Evolutionary conservation across 305 asterid genomes (phyloP).

Genomic region (Fraxinus latifolia): DNA sequence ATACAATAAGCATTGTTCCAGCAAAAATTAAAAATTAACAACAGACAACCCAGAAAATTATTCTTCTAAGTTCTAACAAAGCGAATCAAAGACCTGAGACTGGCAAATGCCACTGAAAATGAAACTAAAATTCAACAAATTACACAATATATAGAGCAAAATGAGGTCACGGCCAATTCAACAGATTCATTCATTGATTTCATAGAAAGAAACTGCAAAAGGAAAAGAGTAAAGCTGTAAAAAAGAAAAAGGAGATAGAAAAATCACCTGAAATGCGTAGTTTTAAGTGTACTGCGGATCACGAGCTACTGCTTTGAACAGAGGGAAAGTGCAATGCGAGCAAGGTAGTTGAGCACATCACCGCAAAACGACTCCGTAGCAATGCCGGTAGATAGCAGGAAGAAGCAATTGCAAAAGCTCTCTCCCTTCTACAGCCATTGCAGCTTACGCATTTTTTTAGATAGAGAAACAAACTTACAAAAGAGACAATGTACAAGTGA

Average conservation of each 20-base stretch:
- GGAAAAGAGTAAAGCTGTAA: conserved; percentile 25
- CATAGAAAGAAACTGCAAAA: conserved; percentile 27
- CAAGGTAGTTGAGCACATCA: not conserved
- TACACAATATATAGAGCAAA: not conserved
- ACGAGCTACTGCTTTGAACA: conserved; percentile 30
- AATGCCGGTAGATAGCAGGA: conserved; percentile 26
- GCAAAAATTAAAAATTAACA: conserved; percentile 8
- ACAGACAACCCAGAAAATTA: not conserved
- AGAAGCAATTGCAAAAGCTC: conserved; percentile 14
- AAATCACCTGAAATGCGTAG: conserved; percentile 32
- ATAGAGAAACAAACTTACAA: conserved; percentile 30
- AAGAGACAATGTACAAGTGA: conserved; percentile 30
- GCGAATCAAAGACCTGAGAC: conserved; percentile 8
- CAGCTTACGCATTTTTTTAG: conserved; percentile 30
- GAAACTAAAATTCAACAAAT: conserved; percentile 17
- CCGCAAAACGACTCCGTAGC: conserved; percentile 26
- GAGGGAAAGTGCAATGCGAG: conserved; percentile 27
- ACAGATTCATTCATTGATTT: conserved; percentile 35
- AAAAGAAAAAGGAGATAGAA: conserved; percentile 12
- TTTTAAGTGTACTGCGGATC: conserved; percentile 28
- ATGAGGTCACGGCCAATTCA: conserved; percentile 30
- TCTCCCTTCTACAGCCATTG: conserved; percentile 24
- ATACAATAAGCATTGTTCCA: conserved; percentile 18
- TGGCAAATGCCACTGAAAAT: conserved; percentile 8
- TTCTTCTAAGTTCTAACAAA: conserved; percentile 3